Evolutionary conservation across 768 basidiomycete species (phyloP), one percentile per base, ranked within the genome.

Genomic region (Suillus fuscotomentosus): DNA sequence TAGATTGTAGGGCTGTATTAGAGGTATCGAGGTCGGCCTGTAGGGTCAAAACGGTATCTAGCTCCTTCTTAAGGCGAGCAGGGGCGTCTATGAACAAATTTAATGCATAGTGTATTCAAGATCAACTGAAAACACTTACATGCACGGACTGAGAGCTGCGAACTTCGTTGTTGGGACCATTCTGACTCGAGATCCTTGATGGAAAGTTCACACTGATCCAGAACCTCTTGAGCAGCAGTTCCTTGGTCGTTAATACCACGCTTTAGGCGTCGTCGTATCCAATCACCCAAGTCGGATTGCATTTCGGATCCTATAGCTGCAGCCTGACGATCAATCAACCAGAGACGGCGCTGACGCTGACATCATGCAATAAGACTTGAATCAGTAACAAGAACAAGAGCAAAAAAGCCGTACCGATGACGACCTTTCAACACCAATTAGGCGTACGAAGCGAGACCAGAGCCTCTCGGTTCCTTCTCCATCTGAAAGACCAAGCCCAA

Each of bases 381-480:
- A 17, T 53, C 31, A 31, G 5, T 31, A 5, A 31, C 27, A 53
- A 17, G 9, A 43, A 10, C 7, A 11, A n/a, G n/a, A 41, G 27
- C 6, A 1, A 24, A 10, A 24, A 15, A 60, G 6, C 68, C 74
- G 48, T 64, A 83, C 81, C 8, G 67, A 75, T 1, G 75, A 80
- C 0, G 67, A 64, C 2, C 77, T 64, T 0, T 76, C 67, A 14
- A 80, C 70, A 0, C 72, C 68, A 22, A 83, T 82, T 0, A 82
- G 55, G 24, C 73, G 73, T 27, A 75, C 61, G 5, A 81, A 41
- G 0, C 54, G 41, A 0, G 76, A 79, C 80, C 81, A 82, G 0
- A 79, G 64, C 2, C 75, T 64, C 62, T 76, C 71, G 31, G 68
- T 66, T 1, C 74, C 74, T 47, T 76, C 17, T 6, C 42, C 17